A percentile compares a stretch with the other conserved stretches of the same genome.
These are phyloP conservation scores for Pleurotus salmoneostramineus DNA, from an alignment of 768 basidiomycete species.

Conservation along the genomic window DNA sequence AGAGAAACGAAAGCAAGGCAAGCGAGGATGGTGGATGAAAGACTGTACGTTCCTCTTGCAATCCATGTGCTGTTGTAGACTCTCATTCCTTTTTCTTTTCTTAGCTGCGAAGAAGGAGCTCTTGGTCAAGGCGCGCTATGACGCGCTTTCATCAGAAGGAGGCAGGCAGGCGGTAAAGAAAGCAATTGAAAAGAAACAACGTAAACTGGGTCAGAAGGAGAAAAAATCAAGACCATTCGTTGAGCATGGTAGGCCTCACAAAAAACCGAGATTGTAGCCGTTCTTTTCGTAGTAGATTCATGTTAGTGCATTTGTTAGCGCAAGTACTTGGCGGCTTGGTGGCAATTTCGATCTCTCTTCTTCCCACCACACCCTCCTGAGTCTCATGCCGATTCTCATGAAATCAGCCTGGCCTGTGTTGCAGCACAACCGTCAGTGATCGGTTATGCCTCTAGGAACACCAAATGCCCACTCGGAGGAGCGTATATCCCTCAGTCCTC, in stretches of 20 bases:
- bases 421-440: neutral
- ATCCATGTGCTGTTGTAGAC: constrained; percentile 6
- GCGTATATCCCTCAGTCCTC: neutral
- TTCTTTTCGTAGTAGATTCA: neutral
- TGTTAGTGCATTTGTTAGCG: too few relatives aligned
- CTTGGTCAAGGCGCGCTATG: constrained; percentile 70
- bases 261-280: constrained; percentile 16
- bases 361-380: neutral
- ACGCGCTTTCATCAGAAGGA: constrained; percentile 71
- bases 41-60: constrained; percentile 45
- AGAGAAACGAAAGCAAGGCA: constrained; percentile 70
- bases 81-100: constrained; percentile 6
- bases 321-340: too few relatives aligned
- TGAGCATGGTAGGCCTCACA: constrained; percentile 11
- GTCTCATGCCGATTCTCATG: neutral
- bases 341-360: neutral
- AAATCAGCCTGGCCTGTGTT: neutral
- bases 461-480: neutral
- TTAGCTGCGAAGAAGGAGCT: constrained; percentile 78
- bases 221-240: constrained; percentile 77
- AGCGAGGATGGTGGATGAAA: constrained; percentile 85
- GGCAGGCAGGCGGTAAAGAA: constrained; percentile 82
- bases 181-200: constrained; percentile 85
- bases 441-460: neutral
- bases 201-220: constrained; percentile 84